phyloP scores from a whole-genome alignment of 2,329 filamentous ascomycete genomes.

The Pyrenochaeta sp. region DNA sequence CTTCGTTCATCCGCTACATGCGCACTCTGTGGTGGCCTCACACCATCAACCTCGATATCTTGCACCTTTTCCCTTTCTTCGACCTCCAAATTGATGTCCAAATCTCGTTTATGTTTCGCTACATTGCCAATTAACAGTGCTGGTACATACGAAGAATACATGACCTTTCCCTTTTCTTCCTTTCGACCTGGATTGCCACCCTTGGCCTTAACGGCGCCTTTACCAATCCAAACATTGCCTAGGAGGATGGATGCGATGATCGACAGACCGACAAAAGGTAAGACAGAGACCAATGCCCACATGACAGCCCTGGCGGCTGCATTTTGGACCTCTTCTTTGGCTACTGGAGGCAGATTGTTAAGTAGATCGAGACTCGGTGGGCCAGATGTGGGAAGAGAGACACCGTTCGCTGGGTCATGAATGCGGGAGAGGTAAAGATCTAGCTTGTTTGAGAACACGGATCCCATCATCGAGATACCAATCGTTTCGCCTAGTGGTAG shows the following conservation, averaged over 20 bases:
- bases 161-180: conserved; percentile 25
- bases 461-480: conserved; percentile 72
- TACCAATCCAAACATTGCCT: conserved; percentile 63
- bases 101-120: conserved; percentile 16
- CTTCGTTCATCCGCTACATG: conserved; percentile 4
- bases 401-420: conserved; percentile 26
- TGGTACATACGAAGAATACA: conserved; percentile 28
- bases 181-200: conserved; percentile 28
- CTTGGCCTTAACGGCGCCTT: conserved; percentile 30
- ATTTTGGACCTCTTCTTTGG: conserved; percentile 52
- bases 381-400: conserved; percentile 24
- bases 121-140: conserved; percentile 21
- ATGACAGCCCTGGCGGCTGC: conserved; percentile 66
- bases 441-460: conserved; percentile 71
- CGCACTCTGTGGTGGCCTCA: conserved; percentile 2
- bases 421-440: conserved; percentile 36
- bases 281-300: conserved; percentile 70
- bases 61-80: conserved; percentile 8
- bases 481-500: conserved; percentile 71
- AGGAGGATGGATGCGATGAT: conserved; percentile 56
- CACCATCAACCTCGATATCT: conserved; percentile 15
- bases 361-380: conserved; percentile 43
- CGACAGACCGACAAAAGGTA: conserved; percentile 65
- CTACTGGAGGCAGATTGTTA: conserved; percentile 48
- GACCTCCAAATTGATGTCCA: conserved; percentile 21